phyloP scores from a whole-genome alignment of 1,284 basidiomycete genomes.

The Ceratobasidium sp. region DNA sequence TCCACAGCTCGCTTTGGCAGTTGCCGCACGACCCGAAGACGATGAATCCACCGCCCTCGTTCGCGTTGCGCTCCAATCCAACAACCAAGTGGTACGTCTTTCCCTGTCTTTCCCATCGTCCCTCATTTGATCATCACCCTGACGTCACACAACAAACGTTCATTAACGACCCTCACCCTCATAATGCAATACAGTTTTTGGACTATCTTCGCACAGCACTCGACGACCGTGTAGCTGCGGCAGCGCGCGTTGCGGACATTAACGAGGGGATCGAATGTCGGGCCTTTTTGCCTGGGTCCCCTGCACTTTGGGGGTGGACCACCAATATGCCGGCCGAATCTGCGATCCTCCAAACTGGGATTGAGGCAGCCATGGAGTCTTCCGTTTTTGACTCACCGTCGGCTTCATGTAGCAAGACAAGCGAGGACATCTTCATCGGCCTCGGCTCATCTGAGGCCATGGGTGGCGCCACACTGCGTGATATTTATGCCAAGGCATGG shows the following conservation, averaged over 20 bases:
- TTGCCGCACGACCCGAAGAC: slow-evolving; percentile 40
- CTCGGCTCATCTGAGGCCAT: slow-evolving; percentile 36
- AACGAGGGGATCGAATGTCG: slow-evolving; percentile 41
- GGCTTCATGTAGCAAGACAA: slow-evolving; percentile 1
- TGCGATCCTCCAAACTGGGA: slow-evolving; percentile 36
- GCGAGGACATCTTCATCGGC: slow-evolving; percentile 27
- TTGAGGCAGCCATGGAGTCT: slow-evolving; percentile 29
- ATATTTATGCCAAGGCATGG: slow-evolving; percentile 45
- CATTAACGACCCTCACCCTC: neutral
- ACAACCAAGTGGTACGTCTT: slow-evolving; percentile 42
- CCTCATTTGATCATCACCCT: slow-evolving; percentile 32
- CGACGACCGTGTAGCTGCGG: slow-evolving; percentile 33
- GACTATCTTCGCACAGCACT: slow-evolving; percentile 37
- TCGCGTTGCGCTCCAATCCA: slow-evolving; percentile 31
- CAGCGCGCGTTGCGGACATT: slow-evolving; percentile 35
- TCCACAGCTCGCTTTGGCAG: slow-evolving; percentile 34
- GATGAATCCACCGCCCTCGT: slow-evolving; percentile 26
- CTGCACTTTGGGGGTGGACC: slow-evolving; percentile 44
- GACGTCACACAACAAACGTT: slow-evolving; percentile 16
- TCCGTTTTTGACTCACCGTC: slow-evolving; percentile 40
- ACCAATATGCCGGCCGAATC: slow-evolving; percentile 36
- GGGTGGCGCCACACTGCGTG: slow-evolving; percentile 41
- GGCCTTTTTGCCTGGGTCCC: slow-evolving; percentile 42
- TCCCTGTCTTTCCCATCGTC: neutral
- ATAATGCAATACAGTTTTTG: slow-evolving; percentile 32